Evolutionary conservation across 164 flowering plant genomes (phyloP).

Genomic region (Warburgia ugandensis): DNA sequence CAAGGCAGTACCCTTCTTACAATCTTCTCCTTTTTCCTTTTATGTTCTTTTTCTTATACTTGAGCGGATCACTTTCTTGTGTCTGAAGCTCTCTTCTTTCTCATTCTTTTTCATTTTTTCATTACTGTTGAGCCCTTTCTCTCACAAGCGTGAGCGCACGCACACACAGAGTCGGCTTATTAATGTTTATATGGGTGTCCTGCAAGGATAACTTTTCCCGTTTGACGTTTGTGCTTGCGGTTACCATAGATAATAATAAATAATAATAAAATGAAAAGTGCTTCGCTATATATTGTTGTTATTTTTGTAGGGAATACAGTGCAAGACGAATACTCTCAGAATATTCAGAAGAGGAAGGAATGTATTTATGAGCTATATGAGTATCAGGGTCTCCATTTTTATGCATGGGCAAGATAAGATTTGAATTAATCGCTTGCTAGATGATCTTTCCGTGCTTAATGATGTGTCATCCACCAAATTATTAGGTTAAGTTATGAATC

Average conservation of each 20-base stretch:
- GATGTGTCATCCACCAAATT: not conserved
- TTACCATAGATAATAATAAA: not conserved
- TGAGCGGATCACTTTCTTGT: conserved; percentile 2
- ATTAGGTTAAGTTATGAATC: not conserved
- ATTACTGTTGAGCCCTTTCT: no score
- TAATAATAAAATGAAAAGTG: not conserved
- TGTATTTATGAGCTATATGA: no score
- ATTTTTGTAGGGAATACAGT: no score
- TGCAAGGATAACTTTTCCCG: no score
- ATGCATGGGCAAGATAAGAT: not conserved
- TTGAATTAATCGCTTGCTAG: not conserved
- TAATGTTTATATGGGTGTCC: no score
- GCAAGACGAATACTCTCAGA: no score
- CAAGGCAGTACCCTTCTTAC: not conserved
- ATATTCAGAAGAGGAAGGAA: no score
- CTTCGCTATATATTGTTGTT: not conserved
- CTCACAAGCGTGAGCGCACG: no score
- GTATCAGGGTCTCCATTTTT: not conserved
- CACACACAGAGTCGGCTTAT: no score
- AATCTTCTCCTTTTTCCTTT: not conserved
- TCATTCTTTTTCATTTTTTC: no score
- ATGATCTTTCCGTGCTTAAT: not conserved
- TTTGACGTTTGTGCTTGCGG: not conserved
- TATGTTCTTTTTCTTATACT: not conserved
- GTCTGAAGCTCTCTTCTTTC: no score